Base-by-base conservation (phyloP, 1,139 yeast genomes). In the Taiozyma sp. region DNA sequence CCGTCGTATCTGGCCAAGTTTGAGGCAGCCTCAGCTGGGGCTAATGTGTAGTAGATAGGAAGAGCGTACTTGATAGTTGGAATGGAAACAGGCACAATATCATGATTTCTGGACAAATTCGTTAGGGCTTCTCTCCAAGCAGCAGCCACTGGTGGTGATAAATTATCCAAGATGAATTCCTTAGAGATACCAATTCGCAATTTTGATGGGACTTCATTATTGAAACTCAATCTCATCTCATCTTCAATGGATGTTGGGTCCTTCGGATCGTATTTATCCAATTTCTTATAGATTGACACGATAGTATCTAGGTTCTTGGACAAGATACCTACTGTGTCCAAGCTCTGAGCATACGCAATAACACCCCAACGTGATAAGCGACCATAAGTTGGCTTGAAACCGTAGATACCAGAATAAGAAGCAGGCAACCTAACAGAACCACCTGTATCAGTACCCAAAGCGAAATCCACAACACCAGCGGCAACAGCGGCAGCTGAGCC, bases 401-500 rank as follows among this genome's bases (percentile, higher is more conserved):
- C 99, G 44, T 80, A 71, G 0, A 87, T 77, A 1, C 90, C 88
- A 60, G 96, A 86, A 67, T 87, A 89, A 24, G 96, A 84, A 1
- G 96, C 96, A 0, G 99, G 99, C 24, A 87, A 73, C 53, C 99
- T 74, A 1, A 93, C 90, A 0, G 97, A 90, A 0, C 99, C 99
- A 4, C 99, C 99, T 0, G 99, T 93, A 63, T 93, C 99, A 0
- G 98, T 88, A 0, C 99, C 99, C 43, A 95, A 68, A 1, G 89
- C 78, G 53, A 84, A 83, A 62, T 86, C 88, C 30, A 83, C 87
- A 58, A 83, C 64, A 1, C 72, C 83, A 0, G 84, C 80, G 2
- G 92, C 84, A 2, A 92, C 96, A 0, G 96, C 87, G 1, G 96
- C 96, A 0, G 98, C 98, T 46, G 96, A 81, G 0, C 99, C 99